These are phyloP conservation scores for Passalora sequoiae DNA, from an alignment of 2,329 filamentous ascomycete species.

Conservation along the genomic window DNA sequence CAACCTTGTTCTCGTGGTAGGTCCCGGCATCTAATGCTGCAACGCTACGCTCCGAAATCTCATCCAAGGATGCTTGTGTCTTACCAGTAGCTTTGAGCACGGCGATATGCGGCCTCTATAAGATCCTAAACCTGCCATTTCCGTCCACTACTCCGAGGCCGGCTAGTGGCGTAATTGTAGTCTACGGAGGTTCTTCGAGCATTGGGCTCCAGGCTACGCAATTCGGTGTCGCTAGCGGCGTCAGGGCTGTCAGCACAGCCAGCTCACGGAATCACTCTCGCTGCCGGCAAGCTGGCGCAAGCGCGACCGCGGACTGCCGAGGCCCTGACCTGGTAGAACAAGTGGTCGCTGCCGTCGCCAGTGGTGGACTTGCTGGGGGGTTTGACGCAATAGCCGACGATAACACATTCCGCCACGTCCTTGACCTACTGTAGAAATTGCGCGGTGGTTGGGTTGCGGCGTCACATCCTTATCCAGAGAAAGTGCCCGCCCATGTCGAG, in stretches of 20 bases:
- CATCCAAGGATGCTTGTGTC: conserved; percentile 19
- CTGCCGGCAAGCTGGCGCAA: conserved; percentile 27
- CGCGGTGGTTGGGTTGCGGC: conserved; percentile 1
- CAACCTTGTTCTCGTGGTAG: too few relatives aligned
- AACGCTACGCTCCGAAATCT: conserved; percentile 16
- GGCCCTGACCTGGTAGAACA: conserved; percentile 31
- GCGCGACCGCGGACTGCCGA: conserved; percentile 31
- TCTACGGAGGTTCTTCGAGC: conserved; percentile 52
- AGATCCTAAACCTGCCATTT: conserved; percentile 10
- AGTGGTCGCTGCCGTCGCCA: conserved; percentile 22
- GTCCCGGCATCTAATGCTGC: conserved; percentile 13
- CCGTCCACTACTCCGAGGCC: conserved; percentile 15
- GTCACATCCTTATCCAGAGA: conserved; percentile 6
- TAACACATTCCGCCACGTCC: conserved; percentile 3
- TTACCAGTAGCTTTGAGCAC: conserved; percentile 20
- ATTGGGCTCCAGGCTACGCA: conserved; percentile 47
- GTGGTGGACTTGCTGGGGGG: neutral
- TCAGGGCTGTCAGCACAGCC: neutral
- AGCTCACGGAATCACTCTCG: conserved; percentile 24
- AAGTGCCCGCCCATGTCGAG: conserved; percentile 3
- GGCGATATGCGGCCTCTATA: conserved; percentile 20
- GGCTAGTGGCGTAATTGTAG: conserved; percentile 36
- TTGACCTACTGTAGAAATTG: conserved; percentile 6
- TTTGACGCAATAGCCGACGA: conserved; percentile 10
- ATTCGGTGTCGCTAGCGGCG: conserved; percentile 32